Evolutionary conservation across 78 protist genomes (phyloP).

Genomic region (slime mould (Dictyostelium discoideum)): dicty_2.7 NC_007090.3:3564501-3565000

Average conservation of each 20-base stretch:
- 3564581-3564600: no score
- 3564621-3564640: no score
- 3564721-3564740: no score
- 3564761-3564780: constrained; percentile 56
- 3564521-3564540: no score
- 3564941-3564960: constrained; percentile 87
- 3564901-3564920: constrained; percentile 75
- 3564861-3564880: constrained; percentile 86
- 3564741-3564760: background rate
- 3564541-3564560: no score
- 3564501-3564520: no score
- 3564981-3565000: constrained; percentile 92
- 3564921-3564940: constrained; percentile 83
- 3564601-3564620: no score
- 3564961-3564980: constrained; percentile 88
- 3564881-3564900: constrained; percentile 89
- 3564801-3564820: constrained; percentile 57
- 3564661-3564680: no score
- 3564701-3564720: no score
- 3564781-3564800: constrained; percentile 53
- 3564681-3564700: no score
- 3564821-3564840: constrained; percentile 56
- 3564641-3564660: no score
- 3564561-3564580: no score
- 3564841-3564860: constrained; percentile 34